Percentiles rank a stretch among this genome's conserved stretches.
Evolutionary conservation across 2,329 filamentous ascomycete species (phyloP).

Genomic region (Penicillium sumatraense): DNA sequence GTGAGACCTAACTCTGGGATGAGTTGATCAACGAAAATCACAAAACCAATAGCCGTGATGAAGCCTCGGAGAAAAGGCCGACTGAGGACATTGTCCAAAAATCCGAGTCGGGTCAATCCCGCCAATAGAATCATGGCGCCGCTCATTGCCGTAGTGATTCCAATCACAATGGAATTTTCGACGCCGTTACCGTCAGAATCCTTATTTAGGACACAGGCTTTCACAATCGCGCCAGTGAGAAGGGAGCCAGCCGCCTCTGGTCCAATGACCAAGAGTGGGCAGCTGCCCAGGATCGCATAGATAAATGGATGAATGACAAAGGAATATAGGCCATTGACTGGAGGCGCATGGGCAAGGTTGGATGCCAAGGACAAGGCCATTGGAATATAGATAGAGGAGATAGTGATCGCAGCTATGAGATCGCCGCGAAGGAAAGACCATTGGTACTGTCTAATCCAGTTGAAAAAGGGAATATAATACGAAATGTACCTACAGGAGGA

Average conservation of each 20-base stretch:
- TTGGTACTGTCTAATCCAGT: slow-evolving; percentile 87
- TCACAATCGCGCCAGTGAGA: slow-evolving; percentile 84
- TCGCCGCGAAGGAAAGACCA: slow-evolving; percentile 84
- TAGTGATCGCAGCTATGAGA: slow-evolving; percentile 84
- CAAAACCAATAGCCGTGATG: slow-evolving; percentile 94
- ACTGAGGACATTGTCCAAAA: slow-evolving; percentile 91
- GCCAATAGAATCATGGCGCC: slow-evolving; percentile 88
- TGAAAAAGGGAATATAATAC: slow-evolving; percentile 91
- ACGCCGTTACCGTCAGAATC: slow-evolving; percentile 69
- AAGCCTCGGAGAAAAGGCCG: slow-evolving; percentile 92
- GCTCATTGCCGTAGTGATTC: slow-evolving; percentile 84
- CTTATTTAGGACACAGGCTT: slow-evolving; percentile 73
- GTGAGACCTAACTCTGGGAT: slow-evolving; percentile 86
- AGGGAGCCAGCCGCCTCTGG: slow-evolving; percentile 93
- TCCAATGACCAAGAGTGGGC: slow-evolving; percentile 90
- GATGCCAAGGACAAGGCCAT: slow-evolving; percentile 93
- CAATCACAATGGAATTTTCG: slow-evolving; percentile 80
- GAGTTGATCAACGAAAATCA: slow-evolving; percentile 93
- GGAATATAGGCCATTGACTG: slow-evolving; percentile 90
- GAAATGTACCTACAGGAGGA: slow-evolving; percentile 70
- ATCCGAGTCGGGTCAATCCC: slow-evolving; percentile 83
- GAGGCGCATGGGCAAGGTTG: slow-evolving; percentile 89
- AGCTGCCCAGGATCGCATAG: slow-evolving; percentile 89
- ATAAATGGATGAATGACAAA: slow-evolving; percentile 92
- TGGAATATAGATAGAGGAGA: slow-evolving; percentile 97